Evolutionary conservation across 1,284 basidiomycete species (phyloP).

Genomic region (Acaromyces ingoldii): DNA sequence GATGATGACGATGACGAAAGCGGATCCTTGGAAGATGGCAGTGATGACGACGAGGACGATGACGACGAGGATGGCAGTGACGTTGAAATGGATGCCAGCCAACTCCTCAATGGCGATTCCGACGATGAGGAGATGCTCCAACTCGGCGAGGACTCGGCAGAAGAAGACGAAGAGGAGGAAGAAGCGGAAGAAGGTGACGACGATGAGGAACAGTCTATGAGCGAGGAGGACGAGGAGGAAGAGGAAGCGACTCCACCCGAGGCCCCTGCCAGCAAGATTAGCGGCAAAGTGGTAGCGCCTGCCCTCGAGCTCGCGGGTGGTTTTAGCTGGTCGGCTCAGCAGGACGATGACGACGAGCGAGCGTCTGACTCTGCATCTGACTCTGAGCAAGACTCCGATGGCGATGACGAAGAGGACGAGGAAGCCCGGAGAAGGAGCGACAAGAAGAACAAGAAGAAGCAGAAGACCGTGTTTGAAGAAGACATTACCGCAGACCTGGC

Average conservation of each 20-base stretch:
- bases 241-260: slow-evolving; percentile 13
- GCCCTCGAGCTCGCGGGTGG: slow-evolving; percentile 54
- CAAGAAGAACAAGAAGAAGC: slow-evolving; percentile 6
- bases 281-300: slow-evolving; percentile 16
- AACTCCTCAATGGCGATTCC: slow-evolving; percentile 18
- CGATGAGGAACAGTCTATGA: slow-evolving; percentile 22
- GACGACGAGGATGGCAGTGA: slow-evolving; percentile 9
- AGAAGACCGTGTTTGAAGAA: slow-evolving; percentile 20
- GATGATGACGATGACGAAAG: slow-evolving; percentile 56
- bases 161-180: slow-evolving; percentile 25
- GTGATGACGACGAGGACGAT: slow-evolving; percentile 10
- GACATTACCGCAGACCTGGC: slow-evolving; percentile 44
- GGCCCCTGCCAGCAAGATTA: slow-evolving; percentile 10
- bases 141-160: slow-evolving; percentile 7
- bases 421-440: too few species aligned
- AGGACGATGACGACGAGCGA: slow-evolving; percentile 25
- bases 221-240: slow-evolving; percentile 21
- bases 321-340: slow-evolving; percentile 57
- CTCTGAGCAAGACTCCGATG: slow-evolving; percentile 53
- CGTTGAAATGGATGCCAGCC: slow-evolving; percentile 10
- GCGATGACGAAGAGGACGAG: slow-evolving; percentile 53
- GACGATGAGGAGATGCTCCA: slow-evolving; percentile 20
- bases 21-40: slow-evolving; percentile 32
- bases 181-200: slow-evolving; percentile 6
- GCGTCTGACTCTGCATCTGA: slow-evolving; percentile 8